phyloP scores from a whole-genome alignment of 345 rosid genomes.

The Citropsis articulata region DNA sequence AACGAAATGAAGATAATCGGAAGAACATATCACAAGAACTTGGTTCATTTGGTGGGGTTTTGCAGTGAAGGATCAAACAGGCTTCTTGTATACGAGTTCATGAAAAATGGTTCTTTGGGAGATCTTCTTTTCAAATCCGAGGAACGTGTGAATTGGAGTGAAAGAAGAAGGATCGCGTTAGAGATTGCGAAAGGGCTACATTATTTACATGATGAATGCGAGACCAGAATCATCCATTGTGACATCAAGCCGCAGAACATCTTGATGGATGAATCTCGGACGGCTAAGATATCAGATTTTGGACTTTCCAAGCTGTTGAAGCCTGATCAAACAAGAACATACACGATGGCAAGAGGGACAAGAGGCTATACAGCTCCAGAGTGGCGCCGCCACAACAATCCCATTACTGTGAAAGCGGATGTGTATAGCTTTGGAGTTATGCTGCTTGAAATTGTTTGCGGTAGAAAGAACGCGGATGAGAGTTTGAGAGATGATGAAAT shows the following conservation, averaged over 20 bases:
- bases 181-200: slow-evolving; percentile 6
- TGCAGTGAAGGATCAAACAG: neutral
- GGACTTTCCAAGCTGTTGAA: slow-evolving; percentile 7
- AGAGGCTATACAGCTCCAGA: neutral
- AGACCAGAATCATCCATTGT: slow-evolving; percentile 17
- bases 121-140: neutral
- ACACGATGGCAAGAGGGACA: slow-evolving; percentile 4
- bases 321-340: slow-evolving; percentile 20
- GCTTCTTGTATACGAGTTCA: neutral
- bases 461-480: no score
- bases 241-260: slow-evolving; percentile 16
- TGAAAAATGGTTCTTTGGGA: neutral
- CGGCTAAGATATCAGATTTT: slow-evolving; percentile 8
- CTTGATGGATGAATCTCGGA: neutral
- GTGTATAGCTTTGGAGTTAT: no score
- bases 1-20: no score
- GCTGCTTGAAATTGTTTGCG: no score
- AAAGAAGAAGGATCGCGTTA: neutral
- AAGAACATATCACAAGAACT: no score
- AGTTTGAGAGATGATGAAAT: neutral
- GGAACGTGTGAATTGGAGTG: neutral
- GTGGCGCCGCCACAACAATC: no score
- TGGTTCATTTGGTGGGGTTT: neutral
- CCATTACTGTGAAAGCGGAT: no score
- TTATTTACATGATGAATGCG: slow-evolving; percentile 15